phyloP scores from a whole-genome alignment of 768 basidiomycete genomes.

The Russula abietina region DNA sequence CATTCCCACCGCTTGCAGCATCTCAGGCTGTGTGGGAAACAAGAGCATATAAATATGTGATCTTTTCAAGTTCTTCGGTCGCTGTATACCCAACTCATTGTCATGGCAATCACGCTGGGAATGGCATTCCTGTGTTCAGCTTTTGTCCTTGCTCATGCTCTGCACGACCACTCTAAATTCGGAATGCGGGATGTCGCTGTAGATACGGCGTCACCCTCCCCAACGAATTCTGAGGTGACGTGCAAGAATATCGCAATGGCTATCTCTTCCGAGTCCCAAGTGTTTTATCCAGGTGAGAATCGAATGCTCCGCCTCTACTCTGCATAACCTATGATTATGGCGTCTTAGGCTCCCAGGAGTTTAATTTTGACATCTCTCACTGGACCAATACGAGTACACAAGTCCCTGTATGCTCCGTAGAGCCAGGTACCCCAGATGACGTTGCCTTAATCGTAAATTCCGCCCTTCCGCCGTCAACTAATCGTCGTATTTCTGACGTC shows the following conservation, averaged over 20 bases:
- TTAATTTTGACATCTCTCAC: too few species aligned
- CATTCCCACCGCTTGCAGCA: not conserved
- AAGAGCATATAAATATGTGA: not conserved
- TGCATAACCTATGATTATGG: too few species aligned
- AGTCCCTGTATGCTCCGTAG: too few species aligned
- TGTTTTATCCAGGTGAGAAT: conserved; percentile 3
- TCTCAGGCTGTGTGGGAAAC: not conserved
- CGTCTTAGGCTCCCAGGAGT: conserved; percentile 8
- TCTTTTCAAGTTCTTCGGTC: not conserved
- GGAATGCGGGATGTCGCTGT: not conserved
- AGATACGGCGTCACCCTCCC: not conserved
- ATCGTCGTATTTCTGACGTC: not conserved
- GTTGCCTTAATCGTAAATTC: conserved; percentile 16
- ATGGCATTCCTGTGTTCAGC: not conserved
- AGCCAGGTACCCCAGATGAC: conserved; percentile 19
- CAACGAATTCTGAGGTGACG: not conserved
- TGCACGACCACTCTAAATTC: not conserved
- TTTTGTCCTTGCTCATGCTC: not conserved
- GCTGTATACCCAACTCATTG: not conserved
- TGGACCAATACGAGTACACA: too few species aligned
- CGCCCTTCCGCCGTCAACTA: too few species aligned
- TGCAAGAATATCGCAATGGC: not conserved
- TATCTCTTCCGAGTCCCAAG: conserved; percentile 3
- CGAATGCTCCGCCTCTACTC: not conserved
- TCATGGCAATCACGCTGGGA: not conserved